Evolutionary conservation across 169 alveolate genomes (phyloP).

Genomic region (Plasmodium gaboni): DNA sequence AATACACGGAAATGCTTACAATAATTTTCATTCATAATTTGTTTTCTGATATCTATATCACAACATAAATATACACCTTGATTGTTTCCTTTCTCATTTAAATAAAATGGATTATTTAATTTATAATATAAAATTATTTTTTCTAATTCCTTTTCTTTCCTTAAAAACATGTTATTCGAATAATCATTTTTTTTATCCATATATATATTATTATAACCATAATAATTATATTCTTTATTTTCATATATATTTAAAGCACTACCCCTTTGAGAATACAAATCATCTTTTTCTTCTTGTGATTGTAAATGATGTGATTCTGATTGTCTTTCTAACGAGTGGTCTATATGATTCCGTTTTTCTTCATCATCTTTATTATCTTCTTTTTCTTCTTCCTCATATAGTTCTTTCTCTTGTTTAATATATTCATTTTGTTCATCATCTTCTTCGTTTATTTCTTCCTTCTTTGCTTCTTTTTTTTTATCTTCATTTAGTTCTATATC

Average conservation of each 20-base stretch:
- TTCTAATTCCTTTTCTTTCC: conserved; percentile 14
- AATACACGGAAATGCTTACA: conserved; percentile 28
- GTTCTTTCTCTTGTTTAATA: not conserved
- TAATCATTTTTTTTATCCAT: not conserved
- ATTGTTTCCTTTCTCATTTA: conserved; percentile 28
- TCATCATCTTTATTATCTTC: not conserved
- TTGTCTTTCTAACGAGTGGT: not conserved
- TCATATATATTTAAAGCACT: too few relatives aligned
- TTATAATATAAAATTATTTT: conserved; percentile 39
- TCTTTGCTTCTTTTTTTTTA: not conserved
- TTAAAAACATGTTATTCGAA: not conserved
- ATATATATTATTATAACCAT: not conserved
- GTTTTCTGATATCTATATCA: conserved; percentile 42
- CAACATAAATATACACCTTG: conserved; percentile 47
- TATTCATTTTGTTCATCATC: not conserved
- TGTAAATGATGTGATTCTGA: too few relatives aligned
- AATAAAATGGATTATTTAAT: conserved; percentile 33
- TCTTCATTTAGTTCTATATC: not conserved
- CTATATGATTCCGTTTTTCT: not conserved
- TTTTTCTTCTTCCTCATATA: not conserved
- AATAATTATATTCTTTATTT: too few relatives aligned
- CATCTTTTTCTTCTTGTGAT: too few relatives aligned
- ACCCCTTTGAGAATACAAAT: too few relatives aligned
- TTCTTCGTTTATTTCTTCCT: conserved; percentile 1
- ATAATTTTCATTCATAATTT: conserved; percentile 23